phyloP scores from a whole-genome alignment of 495 filamentous ascomycete species.

The Lasiosphaeria hispida region DNA sequence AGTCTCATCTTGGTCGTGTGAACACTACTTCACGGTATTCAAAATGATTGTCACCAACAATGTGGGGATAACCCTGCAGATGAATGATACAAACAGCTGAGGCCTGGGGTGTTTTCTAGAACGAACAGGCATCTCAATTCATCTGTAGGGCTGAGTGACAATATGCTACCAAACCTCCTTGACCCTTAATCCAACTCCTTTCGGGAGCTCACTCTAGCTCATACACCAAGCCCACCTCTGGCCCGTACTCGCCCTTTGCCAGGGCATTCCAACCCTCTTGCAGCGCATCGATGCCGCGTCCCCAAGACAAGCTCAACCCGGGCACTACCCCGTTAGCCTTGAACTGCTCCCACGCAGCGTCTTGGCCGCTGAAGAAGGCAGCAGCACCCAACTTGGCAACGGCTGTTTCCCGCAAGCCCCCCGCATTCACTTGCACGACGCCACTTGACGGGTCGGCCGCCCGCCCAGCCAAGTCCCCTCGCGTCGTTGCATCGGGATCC shows the following conservation, averaged over 20 bases:
- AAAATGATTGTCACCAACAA: no score
- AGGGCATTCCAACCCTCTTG: slow-evolving; percentile 46
- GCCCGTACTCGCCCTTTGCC: slow-evolving; percentile 35
- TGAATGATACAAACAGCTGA: no score
- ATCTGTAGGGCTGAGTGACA: no score
- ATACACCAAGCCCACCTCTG: slow-evolving; percentile 46
- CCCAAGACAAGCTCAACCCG: slow-evolving; percentile 43
- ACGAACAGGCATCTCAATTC: no score
- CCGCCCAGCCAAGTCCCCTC: slow-evolving; percentile 21
- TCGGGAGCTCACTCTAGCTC: background rate
- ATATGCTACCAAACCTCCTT: no score
- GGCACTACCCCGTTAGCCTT: slow-evolving; percentile 29
- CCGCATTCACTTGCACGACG: slow-evolving; percentile 45
- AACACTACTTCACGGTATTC: no score
- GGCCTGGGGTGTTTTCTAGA: no score
- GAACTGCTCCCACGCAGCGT: slow-evolving; percentile 35
- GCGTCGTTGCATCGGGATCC: slow-evolving; percentile 28
- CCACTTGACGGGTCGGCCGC: slow-evolving; percentile 15
- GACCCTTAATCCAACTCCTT: no score
- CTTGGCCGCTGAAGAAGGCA: slow-evolving; percentile 31
- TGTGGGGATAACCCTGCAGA: no score
- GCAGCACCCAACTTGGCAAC: slow-evolving; percentile 31
- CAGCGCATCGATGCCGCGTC: slow-evolving; percentile 42
- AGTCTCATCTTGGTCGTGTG: no score
- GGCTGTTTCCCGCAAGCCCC: slow-evolving; percentile 36